Evolutionary conservation across 371 early-diverging fungal species (phyloP), one percentile per base, ranked within the genome.

Genomic region (Zancudomyces culisetae): DNA sequence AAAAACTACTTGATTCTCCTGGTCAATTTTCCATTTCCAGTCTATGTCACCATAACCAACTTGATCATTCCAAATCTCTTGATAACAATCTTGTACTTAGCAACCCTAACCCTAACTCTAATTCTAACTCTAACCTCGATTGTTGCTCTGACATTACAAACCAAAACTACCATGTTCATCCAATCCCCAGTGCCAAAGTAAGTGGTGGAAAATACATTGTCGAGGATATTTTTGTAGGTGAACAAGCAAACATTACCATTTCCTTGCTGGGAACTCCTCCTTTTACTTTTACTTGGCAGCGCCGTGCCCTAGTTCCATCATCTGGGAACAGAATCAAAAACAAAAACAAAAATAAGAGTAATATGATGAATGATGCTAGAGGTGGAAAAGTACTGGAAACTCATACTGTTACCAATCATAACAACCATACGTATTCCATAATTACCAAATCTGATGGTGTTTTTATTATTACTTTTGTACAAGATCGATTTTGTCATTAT

Each of bases 221-320:
- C 23, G 67, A 67, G 52, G 62, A 60, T 28, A 62, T 67, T 30
- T 20, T 60, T 8, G 61, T 64, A 20, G 67, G 67, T 19, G 67
- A 67, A n/a, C 43, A 52, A 45, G 67, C 59, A 1, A 53, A 66
- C 15, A 66, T 67, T 28, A 49, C 47, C 1, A 39, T 67, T 42
- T 59, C 60, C 19, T 51, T 67, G 1, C 49, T 43, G 2, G 67
- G 67, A 35, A 52, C 52, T 4, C 67, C 67, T 27, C 67, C 67
- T 2, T 67, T 67, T 27, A 60, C 67, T 0, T 67, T 67, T 52
- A 66, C 67, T 0, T 67, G 67, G 67, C 67, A 66, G 55, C 59
- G 67, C 1, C 56, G 61, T 6, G 46, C 55, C 13, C 49, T 63
- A n/a, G 61, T 19, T 3, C n/a, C n/a, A n/a, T n/a, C n/a, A n/a